These are phyloP conservation scores for Oryza longistaminata DNA, from an alignment of 176 grass and related monocot genomes.

Conservation along the genomic window DNA sequence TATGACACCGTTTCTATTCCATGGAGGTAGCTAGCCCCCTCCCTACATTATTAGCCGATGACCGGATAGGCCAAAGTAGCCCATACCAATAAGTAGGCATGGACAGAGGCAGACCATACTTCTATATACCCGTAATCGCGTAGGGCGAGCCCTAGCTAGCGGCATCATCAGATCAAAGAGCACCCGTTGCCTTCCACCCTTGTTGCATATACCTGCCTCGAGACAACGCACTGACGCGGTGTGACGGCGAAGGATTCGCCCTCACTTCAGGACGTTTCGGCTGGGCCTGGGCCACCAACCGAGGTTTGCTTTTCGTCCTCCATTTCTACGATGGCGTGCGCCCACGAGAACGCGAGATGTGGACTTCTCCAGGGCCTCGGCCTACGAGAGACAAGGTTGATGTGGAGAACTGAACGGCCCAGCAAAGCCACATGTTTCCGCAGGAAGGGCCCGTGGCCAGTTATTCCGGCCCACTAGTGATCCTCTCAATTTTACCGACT, in stretches of 20 bases:
- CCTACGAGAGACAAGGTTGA: too few species aligned
- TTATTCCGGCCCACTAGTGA: not conserved
- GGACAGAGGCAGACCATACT: not conserved
- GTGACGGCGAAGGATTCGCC: too few species aligned
- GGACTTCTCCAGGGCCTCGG: too few species aligned
- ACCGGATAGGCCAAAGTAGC: not conserved
- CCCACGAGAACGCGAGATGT: too few species aligned
- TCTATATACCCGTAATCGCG: not conserved
- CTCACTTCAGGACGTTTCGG: too few species aligned
- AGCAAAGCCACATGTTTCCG: too few species aligned
- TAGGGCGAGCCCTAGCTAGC: not conserved
- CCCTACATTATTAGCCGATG: not conserved
- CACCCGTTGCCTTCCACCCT: too few species aligned
- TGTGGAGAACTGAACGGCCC: too few species aligned
- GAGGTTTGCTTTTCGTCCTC: too few species aligned
- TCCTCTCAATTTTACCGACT: not conserved
- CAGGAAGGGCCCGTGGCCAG: not conserved
- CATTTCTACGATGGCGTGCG: too few species aligned
- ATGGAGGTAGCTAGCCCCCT: not conserved
- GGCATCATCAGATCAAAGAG: not conserved
- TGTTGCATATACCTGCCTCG: not conserved
- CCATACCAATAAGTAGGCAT: not conserved
- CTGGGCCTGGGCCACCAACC: too few species aligned
- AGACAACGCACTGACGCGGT: too few species aligned
- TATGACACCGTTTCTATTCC: not conserved